These are phyloP conservation scores for Fusarium sp. DNA, from an alignment of 2,329 filamentous ascomycete species.

Conservation along the genomic window DNA sequence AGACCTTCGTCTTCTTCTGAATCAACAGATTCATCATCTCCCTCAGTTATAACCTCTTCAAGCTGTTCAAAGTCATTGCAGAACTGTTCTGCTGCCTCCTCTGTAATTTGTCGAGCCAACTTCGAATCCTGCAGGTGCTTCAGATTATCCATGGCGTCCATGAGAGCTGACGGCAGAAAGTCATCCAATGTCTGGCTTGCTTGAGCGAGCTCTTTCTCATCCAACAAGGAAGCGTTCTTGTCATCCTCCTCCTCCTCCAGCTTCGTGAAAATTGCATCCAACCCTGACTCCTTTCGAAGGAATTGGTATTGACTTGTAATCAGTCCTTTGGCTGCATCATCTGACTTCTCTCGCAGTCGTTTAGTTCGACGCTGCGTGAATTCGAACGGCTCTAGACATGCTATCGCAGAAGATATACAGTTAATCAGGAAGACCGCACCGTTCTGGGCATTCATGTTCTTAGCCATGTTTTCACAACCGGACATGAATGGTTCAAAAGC, in stretches of 20 bases:
- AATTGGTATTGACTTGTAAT: conserved; percentile 75
- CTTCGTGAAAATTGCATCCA: conserved; percentile 70
- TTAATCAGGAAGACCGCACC: conserved; percentile 78
- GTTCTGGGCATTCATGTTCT: conserved; percentile 65
- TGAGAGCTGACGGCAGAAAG: conserved; percentile 90
- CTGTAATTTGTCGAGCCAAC: conserved; percentile 79
- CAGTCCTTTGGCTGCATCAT: conserved; percentile 65
- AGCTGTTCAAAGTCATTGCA: conserved; percentile 81
- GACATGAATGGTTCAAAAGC: conserved; percentile 87
- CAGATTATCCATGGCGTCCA: conserved; percentile 88
- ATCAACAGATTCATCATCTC: conserved; percentile 51
- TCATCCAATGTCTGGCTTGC: conserved; percentile 84
- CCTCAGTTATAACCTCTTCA: conserved; percentile 58
- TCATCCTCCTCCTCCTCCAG: conserved; percentile 53
- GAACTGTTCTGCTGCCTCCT: conserved; percentile 84
- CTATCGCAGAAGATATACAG: conserved; percentile 69
- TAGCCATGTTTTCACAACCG: conserved; percentile 76
- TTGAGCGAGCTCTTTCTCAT: conserved; percentile 63
- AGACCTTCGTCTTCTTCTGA: conserved; percentile 41
- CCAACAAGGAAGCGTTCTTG: conserved; percentile 55
- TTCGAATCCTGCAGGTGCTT: conserved; percentile 76
- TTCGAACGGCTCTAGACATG: conserved; percentile 65
- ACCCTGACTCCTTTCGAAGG: conserved; percentile 78
- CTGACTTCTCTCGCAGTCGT: conserved; percentile 66
- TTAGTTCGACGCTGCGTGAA: conserved; percentile 69